A percentile compares a stretch with the other conserved stretches of the same genome.
These are phyloP conservation scores for Litchi chinensis DNA, from an alignment of 345 rosid genomes.

Conservation along the genomic window DNA sequence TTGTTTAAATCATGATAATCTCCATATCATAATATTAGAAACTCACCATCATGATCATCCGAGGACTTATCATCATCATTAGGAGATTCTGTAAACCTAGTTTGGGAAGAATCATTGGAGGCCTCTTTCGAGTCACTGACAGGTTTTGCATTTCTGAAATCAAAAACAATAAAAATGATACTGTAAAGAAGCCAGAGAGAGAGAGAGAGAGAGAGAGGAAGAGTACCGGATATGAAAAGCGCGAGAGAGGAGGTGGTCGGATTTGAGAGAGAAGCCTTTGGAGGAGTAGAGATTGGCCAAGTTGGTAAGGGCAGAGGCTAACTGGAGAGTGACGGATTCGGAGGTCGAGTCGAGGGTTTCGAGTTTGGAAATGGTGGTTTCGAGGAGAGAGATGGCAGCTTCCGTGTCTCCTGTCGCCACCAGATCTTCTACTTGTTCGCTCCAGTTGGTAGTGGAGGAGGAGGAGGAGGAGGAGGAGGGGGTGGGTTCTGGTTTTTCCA, in stretches of 20 bases:
- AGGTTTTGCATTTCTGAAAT: conserved; percentile 35
- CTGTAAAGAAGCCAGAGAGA: conserved; percentile 7
- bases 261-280: conserved; percentile 74
- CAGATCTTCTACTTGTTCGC: conserved; percentile 86
- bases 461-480: neutral
- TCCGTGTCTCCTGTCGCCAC: conserved; percentile 57
- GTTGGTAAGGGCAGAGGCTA: conserved; percentile 63
- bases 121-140: conserved; percentile 23
- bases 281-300: conserved; percentile 72
- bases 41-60: conserved; percentile 80
- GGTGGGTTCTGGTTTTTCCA: conserved; percentile 1
- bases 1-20: neutral
- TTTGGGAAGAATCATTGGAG: conserved; percentile 21
- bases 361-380: conserved; percentile 50
- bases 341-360: conserved; percentile 31
- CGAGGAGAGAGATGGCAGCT: conserved; percentile 71
- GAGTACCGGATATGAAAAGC: conserved; percentile 55
- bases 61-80: conserved; percentile 45
- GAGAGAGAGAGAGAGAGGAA: conserved; percentile 1
- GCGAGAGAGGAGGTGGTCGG: conserved; percentile 65
- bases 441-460: conserved; percentile 47
- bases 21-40: neutral
- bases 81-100: conserved; percentile 15
- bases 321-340: conserved; percentile 40
- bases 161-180: neutral